These are phyloP conservation scores for Nitzschia sp. DNA, from an alignment of 108 stramenopile genomes.

Conservation along the genomic window DNA sequence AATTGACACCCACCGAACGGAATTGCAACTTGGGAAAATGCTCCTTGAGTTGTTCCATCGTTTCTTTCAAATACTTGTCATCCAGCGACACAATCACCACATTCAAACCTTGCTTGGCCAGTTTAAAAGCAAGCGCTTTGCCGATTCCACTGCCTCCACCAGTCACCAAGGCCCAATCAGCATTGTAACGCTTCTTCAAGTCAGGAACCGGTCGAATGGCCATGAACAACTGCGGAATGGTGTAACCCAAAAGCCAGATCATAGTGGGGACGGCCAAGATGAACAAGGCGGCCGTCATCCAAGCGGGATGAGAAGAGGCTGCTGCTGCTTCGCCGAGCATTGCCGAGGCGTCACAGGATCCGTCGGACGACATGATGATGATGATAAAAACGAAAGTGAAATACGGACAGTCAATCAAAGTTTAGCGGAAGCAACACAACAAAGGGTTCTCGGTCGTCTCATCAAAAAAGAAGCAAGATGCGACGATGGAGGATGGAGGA, in stretches of 20 bases:
- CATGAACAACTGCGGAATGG: constrained; percentile 84
- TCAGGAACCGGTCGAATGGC: constrained; percentile 76
- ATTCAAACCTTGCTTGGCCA: constrained; percentile 95
- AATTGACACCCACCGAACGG: constrained; percentile 83
- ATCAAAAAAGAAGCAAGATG: too few relatives aligned
- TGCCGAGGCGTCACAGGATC: constrained; percentile 1
- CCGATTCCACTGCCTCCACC: constrained; percentile 97
- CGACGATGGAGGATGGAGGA: too few relatives aligned
- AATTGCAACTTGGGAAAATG: constrained; percentile 86
- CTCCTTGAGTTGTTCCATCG: constrained; percentile 74
- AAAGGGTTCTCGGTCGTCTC: not conserved
- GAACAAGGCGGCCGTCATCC: constrained; percentile 11
- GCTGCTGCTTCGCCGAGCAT: not conserved
- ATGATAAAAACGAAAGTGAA: too few relatives aligned
- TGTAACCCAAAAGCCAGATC: constrained; percentile 78
- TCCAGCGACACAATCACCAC: constrained; percentile 96
- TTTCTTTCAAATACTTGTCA: constrained; percentile 86
- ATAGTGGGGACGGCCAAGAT: constrained; percentile 77
- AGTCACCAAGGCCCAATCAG: constrained; percentile 97
- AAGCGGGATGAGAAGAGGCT: constrained; percentile 11
- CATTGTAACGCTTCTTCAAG: constrained; percentile 86
- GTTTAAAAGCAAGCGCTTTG: constrained; percentile 86
- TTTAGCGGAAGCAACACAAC: too few relatives aligned
- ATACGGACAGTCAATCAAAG: not conserved
- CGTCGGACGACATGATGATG: constrained; percentile 1